Percentiles rank a stretch among this genome's conserved stretches.
Evolutionary conservation across 495 filamentous ascomycete species (phyloP).

Genomic region (Cercophora newfieldiana): DNA sequence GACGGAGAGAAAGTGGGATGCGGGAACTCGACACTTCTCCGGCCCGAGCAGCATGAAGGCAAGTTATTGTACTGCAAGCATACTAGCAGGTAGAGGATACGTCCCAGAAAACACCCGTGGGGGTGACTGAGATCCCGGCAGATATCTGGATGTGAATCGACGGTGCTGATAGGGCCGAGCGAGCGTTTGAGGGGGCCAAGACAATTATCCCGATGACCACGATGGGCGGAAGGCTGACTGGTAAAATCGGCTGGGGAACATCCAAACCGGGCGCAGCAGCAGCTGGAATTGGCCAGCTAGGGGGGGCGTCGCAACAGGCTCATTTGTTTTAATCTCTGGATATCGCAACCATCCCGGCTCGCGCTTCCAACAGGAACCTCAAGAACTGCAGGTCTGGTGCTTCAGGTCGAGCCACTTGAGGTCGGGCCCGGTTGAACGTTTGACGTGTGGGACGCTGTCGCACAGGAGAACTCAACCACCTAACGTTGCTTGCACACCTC

Average conservation of each 20-base stretch:
- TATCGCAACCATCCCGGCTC: constrained; percentile 8
- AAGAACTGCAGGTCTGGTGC: neutral
- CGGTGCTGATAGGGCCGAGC: neutral
- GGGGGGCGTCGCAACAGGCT: neutral
- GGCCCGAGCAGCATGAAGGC: neutral
- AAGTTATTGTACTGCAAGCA: neutral
- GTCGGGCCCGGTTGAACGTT: neutral
- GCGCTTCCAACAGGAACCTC: constrained; percentile 5
- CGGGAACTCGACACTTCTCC: neutral
- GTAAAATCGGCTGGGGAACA: neutral
- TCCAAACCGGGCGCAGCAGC: neutral
- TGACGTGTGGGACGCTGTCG: neutral
- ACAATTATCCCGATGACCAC: neutral
- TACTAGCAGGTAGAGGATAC: no score
- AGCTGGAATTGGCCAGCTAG: constrained; percentile 7
- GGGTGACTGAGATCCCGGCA: neutral
- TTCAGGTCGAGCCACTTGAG: neutral
- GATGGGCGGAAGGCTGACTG: neutral
- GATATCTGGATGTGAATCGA: neutral
- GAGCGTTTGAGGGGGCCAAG: constrained; percentile 5
- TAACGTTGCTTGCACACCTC: neutral
- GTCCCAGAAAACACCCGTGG: neutral
- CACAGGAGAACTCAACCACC: neutral
- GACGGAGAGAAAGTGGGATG: no score
- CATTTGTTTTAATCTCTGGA: constrained; percentile 14